Evolutionary conservation across 352 stramenopile species (phyloP), one percentile per base, ranked within the genome.

Genomic region (Globisporangium emineosum): DNA sequence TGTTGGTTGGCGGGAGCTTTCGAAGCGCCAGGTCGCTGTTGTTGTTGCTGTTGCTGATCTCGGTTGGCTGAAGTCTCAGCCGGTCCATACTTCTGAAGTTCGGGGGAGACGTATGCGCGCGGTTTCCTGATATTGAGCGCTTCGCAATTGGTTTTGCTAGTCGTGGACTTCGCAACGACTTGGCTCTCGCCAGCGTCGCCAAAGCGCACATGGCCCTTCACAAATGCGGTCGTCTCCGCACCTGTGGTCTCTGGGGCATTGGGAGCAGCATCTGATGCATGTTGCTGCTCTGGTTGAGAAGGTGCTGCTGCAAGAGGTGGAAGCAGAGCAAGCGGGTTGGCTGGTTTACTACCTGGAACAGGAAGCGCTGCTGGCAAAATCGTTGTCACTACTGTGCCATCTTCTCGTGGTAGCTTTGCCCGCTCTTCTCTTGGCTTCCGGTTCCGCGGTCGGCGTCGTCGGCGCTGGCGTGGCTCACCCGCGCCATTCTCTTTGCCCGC

Each of bases 41-140:
- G 27, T 5, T 37, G 51, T 23, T 25, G 50, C 13, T 56, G 50
- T 6, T 37, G 51, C 13, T 8, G 51, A 17, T 21, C 29, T 25
- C 17, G 51, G 6, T 23, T 57, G 17, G 51, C 7, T 23, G 51
- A 10, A 2, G 12, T 57, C 27, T 57, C n/a, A 50, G 68, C 61
- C 32, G 81, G 82, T 6, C 83, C 80, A 53, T 91, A 91, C 57
- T 89, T 91, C 15, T 79, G 51, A 30, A 91, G 56, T 45, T 81
- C 70, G 17, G 59, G 47, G n/a, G 67, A 23, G 4, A 70, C 49
- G 10, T 40, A 57, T 12, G 56, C 62, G 5, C 53, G 62, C 2
- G 29, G 53, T 42, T 29, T 27, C 8, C 29, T 45, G 35, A 53
- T 30, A 32, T 56, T 60, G 9, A 51, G 50, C 25, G 5, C 19